These are phyloP conservation scores for Ustilago cynodontis DNA, from an alignment of 1,284 basidiomycete species.

Conservation along the genomic window DNA sequence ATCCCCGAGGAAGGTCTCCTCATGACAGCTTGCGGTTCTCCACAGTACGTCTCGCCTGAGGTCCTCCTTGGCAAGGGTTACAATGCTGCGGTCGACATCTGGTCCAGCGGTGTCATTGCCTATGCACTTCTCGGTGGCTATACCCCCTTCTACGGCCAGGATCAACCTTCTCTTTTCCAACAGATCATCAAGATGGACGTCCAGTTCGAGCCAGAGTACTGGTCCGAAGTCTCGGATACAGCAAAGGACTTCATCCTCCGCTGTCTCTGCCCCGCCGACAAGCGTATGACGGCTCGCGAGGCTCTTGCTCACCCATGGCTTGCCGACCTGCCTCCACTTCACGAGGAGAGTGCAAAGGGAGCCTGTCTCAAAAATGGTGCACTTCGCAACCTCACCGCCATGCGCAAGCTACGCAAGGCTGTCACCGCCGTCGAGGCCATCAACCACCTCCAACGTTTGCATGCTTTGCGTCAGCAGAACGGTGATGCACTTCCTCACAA, in stretches of 20 bases:
- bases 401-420: slow-evolving; percentile 60
- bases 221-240: slow-evolving; percentile 62
- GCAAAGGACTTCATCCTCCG: slow-evolving; percentile 67
- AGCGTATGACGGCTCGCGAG: slow-evolving; percentile 64
- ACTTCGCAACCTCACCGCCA: slow-evolving; percentile 54
- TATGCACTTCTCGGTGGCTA: slow-evolving; percentile 68
- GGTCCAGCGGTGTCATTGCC: slow-evolving; percentile 68
- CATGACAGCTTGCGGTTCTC: slow-evolving; percentile 68
- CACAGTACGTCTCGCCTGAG: slow-evolving; percentile 69
- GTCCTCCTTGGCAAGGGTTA: slow-evolving; percentile 68
- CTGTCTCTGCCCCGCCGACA: slow-evolving; percentile 61
- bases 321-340: slow-evolving; percentile 53
- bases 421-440: slow-evolving; percentile 65
- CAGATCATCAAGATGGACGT: slow-evolving; percentile 66
- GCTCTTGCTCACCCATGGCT: slow-evolving; percentile 68
- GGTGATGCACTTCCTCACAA: slow-evolving; percentile 50
- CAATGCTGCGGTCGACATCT: slow-evolving; percentile 64
- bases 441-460: slow-evolving; percentile 60
- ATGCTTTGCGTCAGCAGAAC: slow-evolving; percentile 57
- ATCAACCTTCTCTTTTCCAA: slow-evolving; percentile 63
- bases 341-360: slow-evolving; percentile 56
- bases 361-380: slow-evolving; percentile 61
- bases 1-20: slow-evolving; percentile 65
- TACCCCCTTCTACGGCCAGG: slow-evolving; percentile 68
- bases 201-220: slow-evolving; percentile 65